Evolutionary conservation across 2,329 filamentous ascomycete species (phyloP), one percentile per base, ranked within the genome.

Genomic region (Microsporum canis): DNA sequence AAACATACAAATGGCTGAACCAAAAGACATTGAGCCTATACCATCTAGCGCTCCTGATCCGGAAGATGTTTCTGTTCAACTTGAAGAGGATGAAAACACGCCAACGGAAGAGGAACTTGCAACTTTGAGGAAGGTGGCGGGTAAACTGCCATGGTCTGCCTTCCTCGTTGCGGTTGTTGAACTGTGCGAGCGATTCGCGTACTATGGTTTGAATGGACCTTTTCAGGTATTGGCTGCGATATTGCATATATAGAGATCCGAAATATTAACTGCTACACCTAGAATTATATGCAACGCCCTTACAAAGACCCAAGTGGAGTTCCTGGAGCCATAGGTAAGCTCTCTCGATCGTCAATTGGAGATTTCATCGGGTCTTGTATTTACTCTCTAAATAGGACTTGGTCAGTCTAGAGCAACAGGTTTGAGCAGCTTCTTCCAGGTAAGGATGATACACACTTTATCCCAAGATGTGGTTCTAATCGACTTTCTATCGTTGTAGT

Each of bases 131-230:
- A 80, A 80, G 63, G 67, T 83, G 33, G 79, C 80, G 34, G 81
- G 83, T 69, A 80, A 78, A 61, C 71, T 84, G 59, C 82, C 82
- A 7, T 66, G 77, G 53, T 80, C 80, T 1, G 80, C 81, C 59
- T 83, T 79, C 71, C 73, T 84, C 55, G 80, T 84, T 38, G 81
- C 80, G 36, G 65, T 82, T 14, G 79, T 84, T 49, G 82, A 84
- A 66, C 71, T 83, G 59, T 76, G 76, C 63, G 82, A 84, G 69
- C 79, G 82, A 61, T 84, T 84, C 73, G 79, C 81, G 62, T 83
- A 80, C 73, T 83, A 82, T 63, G 80, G 80, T 64, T 73, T 79
- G 53, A 77, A 75, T 58, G 80, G 80, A 60, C 70, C 80, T 31
- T 82, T 82, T 69, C 80, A 66, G 59, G 64, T 62, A 61, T 23